Percentiles rank a stretch among this genome's conserved stretches.
These are phyloP conservation scores for Beauveria australis DNA, from an alignment of 2,329 filamentous ascomycete genomes.

Conservation along the genomic window DNA sequence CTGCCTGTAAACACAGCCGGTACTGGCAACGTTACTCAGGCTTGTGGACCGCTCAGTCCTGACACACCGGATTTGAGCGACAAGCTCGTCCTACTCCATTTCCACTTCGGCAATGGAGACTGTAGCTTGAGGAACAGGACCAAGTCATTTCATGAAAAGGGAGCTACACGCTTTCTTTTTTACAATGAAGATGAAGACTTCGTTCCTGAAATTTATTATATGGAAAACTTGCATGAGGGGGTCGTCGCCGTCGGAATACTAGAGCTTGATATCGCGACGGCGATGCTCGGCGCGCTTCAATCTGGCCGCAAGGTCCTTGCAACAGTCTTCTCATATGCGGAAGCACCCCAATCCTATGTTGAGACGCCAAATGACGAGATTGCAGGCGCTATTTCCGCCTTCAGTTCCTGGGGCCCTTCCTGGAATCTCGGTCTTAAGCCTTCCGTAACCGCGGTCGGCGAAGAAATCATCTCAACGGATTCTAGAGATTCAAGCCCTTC, in stretches of 20 bases:
- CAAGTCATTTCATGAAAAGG: neutral
- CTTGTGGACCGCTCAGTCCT: neutral
- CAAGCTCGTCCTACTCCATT: neutral
- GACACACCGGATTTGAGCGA: neutral
- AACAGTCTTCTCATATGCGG: neutral
- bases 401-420: conserved; percentile 33
- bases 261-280: conserved; percentile 33
- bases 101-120: conserved; percentile 22
- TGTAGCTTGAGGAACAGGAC: neutral
- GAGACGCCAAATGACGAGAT: conserved; percentile 16
- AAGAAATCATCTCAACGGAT: conserved; percentile 34
- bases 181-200: neutral
- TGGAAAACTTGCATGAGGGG: conserved; percentile 15
- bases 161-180: neutral
- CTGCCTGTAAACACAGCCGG: conserved; percentile 20
- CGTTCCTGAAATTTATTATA: neutral
- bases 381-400: conserved; percentile 25
- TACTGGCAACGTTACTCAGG: neutral
- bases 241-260: conserved; percentile 10
- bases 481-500: conserved; percentile 30
- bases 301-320: conserved; percentile 19
- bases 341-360: neutral
- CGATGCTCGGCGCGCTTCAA: conserved; percentile 15
- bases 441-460: conserved; percentile 30
- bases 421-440: conserved; percentile 33